Conservation (phyloP, 2,329 filamentous ascomycete species). For the Alternaria panax region DNA sequence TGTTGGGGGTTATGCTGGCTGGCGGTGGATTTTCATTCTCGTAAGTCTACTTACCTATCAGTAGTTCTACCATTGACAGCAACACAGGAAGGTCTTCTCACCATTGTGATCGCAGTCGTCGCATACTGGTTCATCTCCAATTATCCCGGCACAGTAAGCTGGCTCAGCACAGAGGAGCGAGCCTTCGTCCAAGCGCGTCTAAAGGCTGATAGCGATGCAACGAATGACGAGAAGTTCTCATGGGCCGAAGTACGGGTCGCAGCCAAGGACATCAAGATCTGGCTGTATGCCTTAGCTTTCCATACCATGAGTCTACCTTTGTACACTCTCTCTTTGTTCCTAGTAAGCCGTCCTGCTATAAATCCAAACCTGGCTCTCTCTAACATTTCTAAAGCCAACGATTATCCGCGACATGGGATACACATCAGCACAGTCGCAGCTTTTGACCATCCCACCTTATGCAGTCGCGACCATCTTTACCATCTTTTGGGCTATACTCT, state of each 20-base stretch:
- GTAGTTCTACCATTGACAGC: slow-evolving; percentile 15
- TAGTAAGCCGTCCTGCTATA: slow-evolving; percentile 38
- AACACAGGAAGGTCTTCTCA: slow-evolving; percentile 46
- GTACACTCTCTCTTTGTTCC: slow-evolving; percentile 49
- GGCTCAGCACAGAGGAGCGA: slow-evolving; percentile 62
- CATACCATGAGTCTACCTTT: slow-evolving; percentile 72
- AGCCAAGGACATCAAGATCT: slow-evolving; percentile 55
- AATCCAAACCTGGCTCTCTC: not conserved
- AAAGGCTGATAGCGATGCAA: slow-evolving; percentile 73
- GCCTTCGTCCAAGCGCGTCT: slow-evolving; percentile 68
- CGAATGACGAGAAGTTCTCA: slow-evolving; percentile 70
- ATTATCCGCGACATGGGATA: slow-evolving; percentile 56
- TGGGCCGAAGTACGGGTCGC: slow-evolving; percentile 72
- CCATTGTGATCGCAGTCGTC: slow-evolving; percentile 42
- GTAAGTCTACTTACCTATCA: slow-evolving; percentile 22
- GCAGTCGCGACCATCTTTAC: slow-evolving; percentile 49
- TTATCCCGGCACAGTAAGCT: slow-evolving; percentile 67
- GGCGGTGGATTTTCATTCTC: slow-evolving; percentile 54
- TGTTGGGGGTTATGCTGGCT: slow-evolving; percentile 55
- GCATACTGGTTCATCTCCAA: slow-evolving; percentile 70
- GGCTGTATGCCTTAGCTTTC: slow-evolving; percentile 72
- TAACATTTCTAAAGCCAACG: slow-evolving; percentile 57
- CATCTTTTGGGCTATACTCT: slow-evolving; percentile 44
- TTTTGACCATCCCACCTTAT: slow-evolving; percentile 58
- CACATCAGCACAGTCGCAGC: slow-evolving; percentile 51